These are phyloP conservation scores for Iris macrosiphon DNA, from an alignment of 106 monocot genomes.

Conservation along the genomic window DNA sequence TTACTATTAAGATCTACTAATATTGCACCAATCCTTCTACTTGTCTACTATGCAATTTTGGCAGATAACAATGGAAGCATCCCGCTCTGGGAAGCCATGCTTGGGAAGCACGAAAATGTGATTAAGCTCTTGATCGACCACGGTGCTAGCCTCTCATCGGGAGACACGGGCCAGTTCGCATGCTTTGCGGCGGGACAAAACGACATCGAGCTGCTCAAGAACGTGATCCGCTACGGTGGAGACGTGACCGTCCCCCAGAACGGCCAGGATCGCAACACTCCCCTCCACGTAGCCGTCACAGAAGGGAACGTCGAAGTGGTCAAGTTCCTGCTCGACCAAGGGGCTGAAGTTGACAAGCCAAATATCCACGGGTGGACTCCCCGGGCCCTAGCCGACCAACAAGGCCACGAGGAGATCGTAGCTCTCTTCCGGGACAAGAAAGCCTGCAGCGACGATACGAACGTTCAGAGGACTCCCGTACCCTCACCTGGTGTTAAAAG, in stretches of 20 bases:
- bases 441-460: background rate
- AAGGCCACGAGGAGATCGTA: constrained; percentile 70
- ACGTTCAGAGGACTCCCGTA: background rate
- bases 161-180: constrained; percentile 46
- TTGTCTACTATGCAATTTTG: too few species aligned
- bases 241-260: constrained; percentile 34
- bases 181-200: constrained; percentile 55
- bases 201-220: constrained; percentile 43
- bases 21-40: too few species aligned
- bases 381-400: constrained; percentile 53
- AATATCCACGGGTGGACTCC: constrained; percentile 55
- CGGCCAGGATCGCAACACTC: constrained; percentile 39
- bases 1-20: too few species aligned
- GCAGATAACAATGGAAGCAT: constrained; percentile 62
- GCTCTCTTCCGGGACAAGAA: constrained; percentile 38
- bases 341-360: constrained; percentile 45
- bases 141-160: constrained; percentile 43
- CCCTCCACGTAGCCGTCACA: constrained; percentile 61
- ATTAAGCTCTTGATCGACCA: constrained; percentile 35
- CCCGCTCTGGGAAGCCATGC: constrained; percentile 76
- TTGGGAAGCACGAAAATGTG: constrained; percentile 42
- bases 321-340: constrained; percentile 54
- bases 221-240: constrained; percentile 49
- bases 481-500: constrained; percentile 3
- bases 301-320: constrained; percentile 55